Evolutionary conservation across 257 asterid genomes (phyloP), one percentile per base, ranked within the genome.

Genomic region (Nicotiana tomentosiformis): DNA sequence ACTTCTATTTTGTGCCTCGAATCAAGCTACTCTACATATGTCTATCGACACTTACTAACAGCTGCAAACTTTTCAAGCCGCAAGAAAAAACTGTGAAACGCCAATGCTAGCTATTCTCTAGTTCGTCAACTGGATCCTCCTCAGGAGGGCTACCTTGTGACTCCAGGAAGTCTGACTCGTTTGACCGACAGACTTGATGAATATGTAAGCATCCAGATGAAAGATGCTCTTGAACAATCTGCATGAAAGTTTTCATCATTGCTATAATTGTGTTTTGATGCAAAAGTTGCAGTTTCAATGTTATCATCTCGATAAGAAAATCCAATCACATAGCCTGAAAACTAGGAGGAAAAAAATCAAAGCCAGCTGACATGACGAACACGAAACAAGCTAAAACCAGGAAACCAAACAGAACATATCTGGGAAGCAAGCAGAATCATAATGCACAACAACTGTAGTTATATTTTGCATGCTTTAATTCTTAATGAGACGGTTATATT

Each of bases 191-290:
- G 20, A 80, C 81, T 84, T 82, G 85, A 65, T 82, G 85, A 65
- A 85, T 64, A 87, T 84, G 86, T 84, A 67, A 80, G 76, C 83
- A 43, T 26, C 74, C 66, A 66, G 88, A 82, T 23, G 81, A 83
- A 66, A 82, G 35, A 81, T 86, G 88, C 72, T 86, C 89, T 61
- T 80, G 84, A 72, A 86, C 49, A 39, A 80, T 80, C 90, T 88
- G 86, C 86, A 87, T 65, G 72, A 43, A 69, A 18, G 43, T 77
- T 49, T 55, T 39, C 67, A 16, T 26, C 58, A 56, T 79, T 78
- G 60, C 12, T 46, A 68, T 39, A 32, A 26, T 78, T 43, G 5
- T 23, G 33, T 39, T 58, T 43, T 57, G 43, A 49, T 49, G 20
- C 11, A 79, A 39, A 79, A 43, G 60, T 11, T 43, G 78, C 37